These are phyloP conservation scores for Coemansia sp. DNA, from an alignment of 192 early-diverging fungal genomes.

Conservation along the genomic window DNA sequence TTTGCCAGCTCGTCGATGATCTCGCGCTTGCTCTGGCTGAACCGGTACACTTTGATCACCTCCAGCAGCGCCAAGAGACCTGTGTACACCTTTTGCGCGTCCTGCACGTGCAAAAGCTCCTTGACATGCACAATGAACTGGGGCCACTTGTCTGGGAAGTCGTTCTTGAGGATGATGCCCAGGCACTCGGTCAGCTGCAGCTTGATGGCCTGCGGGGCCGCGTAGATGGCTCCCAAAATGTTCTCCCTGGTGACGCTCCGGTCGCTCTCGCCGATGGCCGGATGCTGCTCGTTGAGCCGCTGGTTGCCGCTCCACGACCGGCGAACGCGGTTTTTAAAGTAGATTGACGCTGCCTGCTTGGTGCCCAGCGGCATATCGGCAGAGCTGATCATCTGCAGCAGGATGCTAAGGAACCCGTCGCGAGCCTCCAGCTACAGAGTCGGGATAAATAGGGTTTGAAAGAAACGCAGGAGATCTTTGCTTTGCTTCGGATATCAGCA, in stretches of 20 bases:
- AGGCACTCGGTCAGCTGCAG: conserved; percentile 80
- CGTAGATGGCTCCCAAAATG: conserved; percentile 72
- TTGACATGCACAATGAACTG: conserved; percentile 66
- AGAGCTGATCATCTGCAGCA: conserved; percentile 38
- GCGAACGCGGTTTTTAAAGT: conserved; percentile 83
- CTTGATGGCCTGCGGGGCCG: conserved; percentile 70
- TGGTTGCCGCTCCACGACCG: conserved; percentile 60
- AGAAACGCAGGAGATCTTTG: too few relatives aligned
- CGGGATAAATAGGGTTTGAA: conserved; percentile 26
- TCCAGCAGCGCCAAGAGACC: conserved; percentile 78
- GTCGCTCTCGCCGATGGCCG: conserved; percentile 65
- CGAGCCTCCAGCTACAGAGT: conserved; percentile 41
- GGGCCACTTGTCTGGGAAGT: conserved; percentile 81
- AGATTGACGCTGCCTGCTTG: conserved; percentile 62
- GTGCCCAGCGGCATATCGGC: conserved; percentile 30
- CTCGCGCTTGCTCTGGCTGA: conserved; percentile 60
- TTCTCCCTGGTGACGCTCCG: conserved; percentile 62
- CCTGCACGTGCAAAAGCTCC: conserved; percentile 59
- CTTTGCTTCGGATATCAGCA: too few relatives aligned
- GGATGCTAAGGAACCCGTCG: conserved; percentile 44
- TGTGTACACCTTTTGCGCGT: conserved; percentile 65
- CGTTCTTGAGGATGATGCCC: conserved; percentile 67
- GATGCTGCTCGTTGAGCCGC: conserved; percentile 32
- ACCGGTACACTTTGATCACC: conserved; percentile 77
- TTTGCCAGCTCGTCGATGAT: conserved; percentile 68